Evolutionary conservation across 176 grass and related monocot species (phyloP).

Genomic region (Stipa capillata): DNA sequence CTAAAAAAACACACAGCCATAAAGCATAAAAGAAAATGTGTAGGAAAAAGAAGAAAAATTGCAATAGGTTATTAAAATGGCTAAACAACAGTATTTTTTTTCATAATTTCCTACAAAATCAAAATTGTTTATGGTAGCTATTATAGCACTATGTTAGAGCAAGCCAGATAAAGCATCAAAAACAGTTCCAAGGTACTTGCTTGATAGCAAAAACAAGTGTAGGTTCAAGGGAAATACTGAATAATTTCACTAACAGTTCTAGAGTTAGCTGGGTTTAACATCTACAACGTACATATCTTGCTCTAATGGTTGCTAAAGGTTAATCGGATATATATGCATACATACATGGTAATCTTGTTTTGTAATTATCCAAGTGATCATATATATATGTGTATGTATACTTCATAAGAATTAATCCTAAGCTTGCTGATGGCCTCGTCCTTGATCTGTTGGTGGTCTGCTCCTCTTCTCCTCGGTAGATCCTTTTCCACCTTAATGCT

Average conservation of each 20-base stretch:
- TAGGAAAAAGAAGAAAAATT: not conserved
- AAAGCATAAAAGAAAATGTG: not conserved
- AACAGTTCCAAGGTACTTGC: not conserved
- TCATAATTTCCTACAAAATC: not conserved
- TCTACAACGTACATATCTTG: no score
- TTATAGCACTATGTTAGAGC: not conserved
- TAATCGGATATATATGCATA: no score
- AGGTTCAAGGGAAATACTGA: not conserved
- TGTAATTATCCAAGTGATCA: no score
- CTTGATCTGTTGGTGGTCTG: no score
- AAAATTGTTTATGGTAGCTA: not conserved
- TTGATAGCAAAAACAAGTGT: not conserved
- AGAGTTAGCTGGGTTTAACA: no score
- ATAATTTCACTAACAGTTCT: not conserved
- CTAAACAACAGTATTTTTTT: not conserved
- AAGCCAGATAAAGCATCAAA: not conserved
- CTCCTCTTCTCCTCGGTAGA: no score
- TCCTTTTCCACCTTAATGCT: no score
- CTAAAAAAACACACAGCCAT: slow-evolving; percentile 17
- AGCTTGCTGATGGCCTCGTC: no score
- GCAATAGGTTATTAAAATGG: not conserved
- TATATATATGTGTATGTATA: no score
- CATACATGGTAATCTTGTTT: no score
- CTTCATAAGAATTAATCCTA: no score
- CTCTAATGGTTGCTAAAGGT: no score